Evolutionary conservation across 2,329 filamentous ascomycete species (phyloP).

Genomic region (Venturia oleaginea): DNA sequence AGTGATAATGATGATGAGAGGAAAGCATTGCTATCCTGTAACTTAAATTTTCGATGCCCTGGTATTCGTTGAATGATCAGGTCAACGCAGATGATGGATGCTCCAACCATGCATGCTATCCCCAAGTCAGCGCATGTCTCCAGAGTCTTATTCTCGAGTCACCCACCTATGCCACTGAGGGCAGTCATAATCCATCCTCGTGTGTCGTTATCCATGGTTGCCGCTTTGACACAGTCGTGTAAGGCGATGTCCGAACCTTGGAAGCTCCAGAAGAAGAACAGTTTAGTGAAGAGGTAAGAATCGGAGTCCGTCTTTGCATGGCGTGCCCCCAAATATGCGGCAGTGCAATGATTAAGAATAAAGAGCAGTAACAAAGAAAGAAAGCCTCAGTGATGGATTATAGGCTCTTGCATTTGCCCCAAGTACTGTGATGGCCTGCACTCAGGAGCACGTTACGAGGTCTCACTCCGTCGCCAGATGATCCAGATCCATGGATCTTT

Average conservation of each 20-base stretch:
- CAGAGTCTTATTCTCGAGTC: constrained; percentile 8
- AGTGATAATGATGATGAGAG: constrained; percentile 80
- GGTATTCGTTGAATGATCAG: constrained; percentile 64
- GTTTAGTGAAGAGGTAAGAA: neutral
- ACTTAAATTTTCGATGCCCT: constrained; percentile 67
- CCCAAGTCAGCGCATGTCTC: neutral
- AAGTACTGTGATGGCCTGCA: neutral
- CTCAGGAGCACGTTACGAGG: neutral
- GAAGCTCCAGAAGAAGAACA: neutral
- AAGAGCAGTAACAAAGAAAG: neutral
- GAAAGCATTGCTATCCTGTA: constrained; percentile 83
- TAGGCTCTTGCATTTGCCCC: neutral
- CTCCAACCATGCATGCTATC: constrained; percentile 48
- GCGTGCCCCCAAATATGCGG: neutral
- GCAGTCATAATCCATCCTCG: constrained; percentile 87
- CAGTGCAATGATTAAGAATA: neutral
- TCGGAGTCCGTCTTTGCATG: neutral
- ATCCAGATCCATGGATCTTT: too few relatives aligned
- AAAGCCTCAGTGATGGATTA: neutral
- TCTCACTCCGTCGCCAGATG: neutral
- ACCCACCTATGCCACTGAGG: constrained; percentile 65
- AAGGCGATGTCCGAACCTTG: neutral
- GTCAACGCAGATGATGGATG: constrained; percentile 82
- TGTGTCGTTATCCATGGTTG: constrained; percentile 62
- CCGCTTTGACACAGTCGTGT: neutral